phyloP scores from a whole-genome alignment of 2,329 filamentous ascomycete species.

The Cladosporium sp. region DNA sequence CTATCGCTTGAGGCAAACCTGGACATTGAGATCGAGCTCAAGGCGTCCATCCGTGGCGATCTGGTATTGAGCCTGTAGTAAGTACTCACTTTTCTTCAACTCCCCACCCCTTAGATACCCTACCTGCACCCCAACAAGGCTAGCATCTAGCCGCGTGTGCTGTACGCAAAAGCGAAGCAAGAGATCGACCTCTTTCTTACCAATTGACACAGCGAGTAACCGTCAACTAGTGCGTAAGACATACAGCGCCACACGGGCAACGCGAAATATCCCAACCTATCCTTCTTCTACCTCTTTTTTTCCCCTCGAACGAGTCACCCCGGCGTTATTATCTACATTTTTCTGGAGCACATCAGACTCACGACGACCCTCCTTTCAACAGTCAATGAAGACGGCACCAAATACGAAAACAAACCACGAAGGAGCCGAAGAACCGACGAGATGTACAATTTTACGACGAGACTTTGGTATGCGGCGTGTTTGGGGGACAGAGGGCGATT shows the following conservation, averaged over 20 bases:
- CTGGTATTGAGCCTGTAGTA: slow-evolving; percentile 76
- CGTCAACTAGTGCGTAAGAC: slow-evolving; percentile 19
- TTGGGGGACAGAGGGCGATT: not conserved
- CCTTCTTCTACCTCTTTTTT: not conserved
- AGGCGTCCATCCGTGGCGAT: slow-evolving; percentile 84
- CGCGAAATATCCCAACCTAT: not conserved
- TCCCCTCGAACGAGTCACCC: not conserved
- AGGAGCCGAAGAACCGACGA: not conserved
- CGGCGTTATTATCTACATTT: slow-evolving; percentile 5
- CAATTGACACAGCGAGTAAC: slow-evolving; percentile 21
- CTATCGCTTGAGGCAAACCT: slow-evolving; percentile 75
- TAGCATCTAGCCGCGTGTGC: not conserved
- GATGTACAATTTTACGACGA: slow-evolving; percentile 1
- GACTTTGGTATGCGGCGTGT: slow-evolving; percentile 3
- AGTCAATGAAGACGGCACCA: slow-evolving; percentile 12
- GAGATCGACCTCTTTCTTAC: slow-evolving; percentile 18
- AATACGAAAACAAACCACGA: not conserved
- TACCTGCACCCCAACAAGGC: not conserved
- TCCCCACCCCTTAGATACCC: not conserved
- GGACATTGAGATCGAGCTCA: slow-evolving; percentile 81
- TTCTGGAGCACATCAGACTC: slow-evolving; percentile 11
- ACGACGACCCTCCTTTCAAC: not conserved
- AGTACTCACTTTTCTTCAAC: slow-evolving; percentile 42
- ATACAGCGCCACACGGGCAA: slow-evolving; percentile 7
- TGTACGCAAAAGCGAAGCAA: not conserved